Evolutionary conservation across 2,329 filamentous ascomycete genomes (phyloP), one percentile per base, ranked within the genome.

Genomic region (Pseudogymnoascus sp.): DNA sequence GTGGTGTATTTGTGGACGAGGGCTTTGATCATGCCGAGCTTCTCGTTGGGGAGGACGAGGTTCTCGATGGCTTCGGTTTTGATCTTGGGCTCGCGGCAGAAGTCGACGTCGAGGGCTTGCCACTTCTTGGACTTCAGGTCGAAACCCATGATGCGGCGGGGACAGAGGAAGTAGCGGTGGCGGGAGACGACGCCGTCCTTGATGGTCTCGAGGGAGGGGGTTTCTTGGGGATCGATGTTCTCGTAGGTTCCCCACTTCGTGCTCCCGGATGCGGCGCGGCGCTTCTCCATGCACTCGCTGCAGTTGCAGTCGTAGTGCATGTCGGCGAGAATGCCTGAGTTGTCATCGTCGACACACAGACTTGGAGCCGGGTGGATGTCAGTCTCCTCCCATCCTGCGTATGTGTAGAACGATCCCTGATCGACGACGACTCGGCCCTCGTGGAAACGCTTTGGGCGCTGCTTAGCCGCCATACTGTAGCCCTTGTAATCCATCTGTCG

Each of bases 401-500:
- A 68, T 12, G 67, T 68, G 28, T 68, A 68, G 60, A 60, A 66
- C 18, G 46, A 64, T 16, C 64, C 65, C 61, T 68, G 66, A n/a
- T 68, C 66, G 53, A 67, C 63, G 21, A 68, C 64, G 12, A 68
- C 64, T 16, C 66, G 43, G 18, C 67, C 67, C 42, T 67, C 66
- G 21, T 68, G 65, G 60, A 63, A 68, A 21, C 67, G 59, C 59
- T 68, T 68, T 28, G 67, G 67, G 59, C 64, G 66, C 62, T 68
- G 63, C 16, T 66, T 64, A 11, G 62, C 67, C 5, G 63, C 42
- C 66, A 68, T 66, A 8, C 65, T 68, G 62, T 64, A 68, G 3
- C 67, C 67, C 59, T 67, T 65, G 49, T 68, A 68, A 34, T 68
- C 67, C 67, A 68, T 68, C 36, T 68, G 67, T 53, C 65, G 67